These are phyloP conservation scores for Rosellinia necatrix DNA, from an alignment of 2,329 filamentous ascomycete genomes.

Conservation along the genomic window DNA sequence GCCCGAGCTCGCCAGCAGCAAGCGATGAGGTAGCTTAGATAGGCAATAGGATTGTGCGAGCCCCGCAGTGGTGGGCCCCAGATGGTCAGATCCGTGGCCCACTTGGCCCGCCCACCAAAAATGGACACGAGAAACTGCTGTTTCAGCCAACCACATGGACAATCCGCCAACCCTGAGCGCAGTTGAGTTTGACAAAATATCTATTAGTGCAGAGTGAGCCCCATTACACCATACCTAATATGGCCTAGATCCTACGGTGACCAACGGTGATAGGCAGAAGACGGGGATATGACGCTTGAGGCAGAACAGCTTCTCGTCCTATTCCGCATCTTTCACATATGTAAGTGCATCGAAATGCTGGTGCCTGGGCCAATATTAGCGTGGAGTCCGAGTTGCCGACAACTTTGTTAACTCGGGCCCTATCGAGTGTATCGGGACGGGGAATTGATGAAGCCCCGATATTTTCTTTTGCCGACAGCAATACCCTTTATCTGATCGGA, in stretches of 20 bases:
- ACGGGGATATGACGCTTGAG: constrained; percentile 1
- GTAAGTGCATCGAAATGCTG: neutral
- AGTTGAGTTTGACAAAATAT: constrained; percentile 33
- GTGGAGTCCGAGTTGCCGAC: neutral
- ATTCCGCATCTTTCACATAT: neutral
- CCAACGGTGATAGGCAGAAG: constrained; percentile 3
- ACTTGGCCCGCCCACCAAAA: constrained; percentile 42
- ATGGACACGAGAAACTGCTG: constrained; percentile 51
- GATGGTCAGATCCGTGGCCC: constrained; percentile 30
- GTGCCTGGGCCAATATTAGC: neutral
- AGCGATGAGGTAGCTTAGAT: constrained; percentile 16
- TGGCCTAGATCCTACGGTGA: neutral
- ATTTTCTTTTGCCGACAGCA: neutral
- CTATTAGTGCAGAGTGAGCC: constrained; percentile 27
- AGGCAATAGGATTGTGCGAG: neutral
- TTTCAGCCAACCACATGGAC: constrained; percentile 46
- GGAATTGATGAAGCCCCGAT: neutral
- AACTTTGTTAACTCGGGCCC: neutral
- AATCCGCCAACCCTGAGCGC: constrained; percentile 24
- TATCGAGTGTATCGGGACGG: neutral
- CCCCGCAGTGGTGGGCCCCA: constrained; percentile 4
- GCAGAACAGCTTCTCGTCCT: neutral
- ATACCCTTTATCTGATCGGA: too few species aligned
- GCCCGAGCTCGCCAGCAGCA: constrained; percentile 5
- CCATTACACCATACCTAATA: constrained; percentile 9